phyloP scores from a whole-genome alignment of 108 stramenopile genomes.

The Schizochytrium sp. region DNA sequence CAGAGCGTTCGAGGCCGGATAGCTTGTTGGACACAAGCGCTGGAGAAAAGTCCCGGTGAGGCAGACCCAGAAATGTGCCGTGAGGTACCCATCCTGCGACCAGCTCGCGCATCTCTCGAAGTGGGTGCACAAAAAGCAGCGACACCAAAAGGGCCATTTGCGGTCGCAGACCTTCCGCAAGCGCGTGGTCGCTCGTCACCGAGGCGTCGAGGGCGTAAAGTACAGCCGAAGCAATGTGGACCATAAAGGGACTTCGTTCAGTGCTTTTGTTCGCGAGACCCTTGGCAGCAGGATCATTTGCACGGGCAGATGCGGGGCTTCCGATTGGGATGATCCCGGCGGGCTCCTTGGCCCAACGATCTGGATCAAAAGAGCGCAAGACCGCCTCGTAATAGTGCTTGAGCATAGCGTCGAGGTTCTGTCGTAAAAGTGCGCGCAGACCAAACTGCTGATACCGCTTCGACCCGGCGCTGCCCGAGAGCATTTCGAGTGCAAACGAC shows the following conservation, averaged over 20 bases:
- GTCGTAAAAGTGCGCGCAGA: neutral
- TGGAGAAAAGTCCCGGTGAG: neutral
- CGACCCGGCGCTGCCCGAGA: neutral
- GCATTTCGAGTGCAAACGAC: neutral
- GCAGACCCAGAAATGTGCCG: neutral
- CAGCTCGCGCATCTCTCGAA: neutral
- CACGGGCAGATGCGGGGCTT: too few species aligned
- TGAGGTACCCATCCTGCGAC: neutral
- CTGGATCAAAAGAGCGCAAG: neutral
- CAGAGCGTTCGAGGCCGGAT: neutral
- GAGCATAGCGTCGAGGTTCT: neutral
- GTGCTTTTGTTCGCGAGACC: neutral
- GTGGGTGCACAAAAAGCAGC: neutral
- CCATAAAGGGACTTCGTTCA: neutral
- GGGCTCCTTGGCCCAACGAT: neutral
- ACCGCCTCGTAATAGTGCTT: neutral
- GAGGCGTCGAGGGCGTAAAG: neutral
- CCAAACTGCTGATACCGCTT: neutral
- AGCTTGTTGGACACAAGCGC: neutral
- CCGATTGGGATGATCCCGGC: neutral
- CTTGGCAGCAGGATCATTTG: neutral
- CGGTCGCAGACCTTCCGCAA: neutral
- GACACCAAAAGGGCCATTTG: neutral
- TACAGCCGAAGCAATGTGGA: neutral
- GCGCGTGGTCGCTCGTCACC: neutral